These are phyloP conservation scores for Colletotrichum sp. DNA, from an alignment of 2,329 filamentous ascomycete genomes.

Conservation along the genomic window DNA sequence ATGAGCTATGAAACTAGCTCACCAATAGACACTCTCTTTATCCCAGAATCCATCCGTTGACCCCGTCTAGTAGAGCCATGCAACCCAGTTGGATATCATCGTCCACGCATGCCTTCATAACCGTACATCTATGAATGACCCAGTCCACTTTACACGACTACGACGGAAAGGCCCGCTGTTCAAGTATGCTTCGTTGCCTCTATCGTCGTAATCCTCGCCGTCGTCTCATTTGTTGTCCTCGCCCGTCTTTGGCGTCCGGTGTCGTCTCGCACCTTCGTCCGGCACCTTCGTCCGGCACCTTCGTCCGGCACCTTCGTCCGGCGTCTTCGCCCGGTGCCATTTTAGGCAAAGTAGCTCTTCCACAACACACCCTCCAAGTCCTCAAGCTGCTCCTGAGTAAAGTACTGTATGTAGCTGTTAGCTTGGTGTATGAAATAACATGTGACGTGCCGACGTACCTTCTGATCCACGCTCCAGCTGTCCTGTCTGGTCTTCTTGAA, in stretches of 20 bases:
- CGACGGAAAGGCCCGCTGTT: neutral
- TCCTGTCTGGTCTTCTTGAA: conserved; percentile 99
- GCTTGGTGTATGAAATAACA: conserved; percentile 29
- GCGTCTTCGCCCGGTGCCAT: no score
- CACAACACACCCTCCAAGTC: conserved; percentile 95
- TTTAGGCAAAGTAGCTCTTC: conserved; percentile 98
- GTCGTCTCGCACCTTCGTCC: no score
- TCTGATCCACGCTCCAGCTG: conserved; percentile 97
- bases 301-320: no score
- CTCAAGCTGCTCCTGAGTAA: conserved; percentile 90
- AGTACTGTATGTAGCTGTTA: conserved; percentile 60
- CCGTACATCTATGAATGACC: neutral
- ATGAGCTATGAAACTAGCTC: neutral
- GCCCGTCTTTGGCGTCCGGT: neutral
- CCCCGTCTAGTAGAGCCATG: conserved; percentile 1
- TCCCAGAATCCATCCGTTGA: neutral
- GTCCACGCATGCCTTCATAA: neutral
- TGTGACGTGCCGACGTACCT: conserved; percentile 65
- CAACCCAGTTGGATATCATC: conserved; percentile 10
- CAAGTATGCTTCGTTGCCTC: neutral
- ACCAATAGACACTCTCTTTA: neutral
- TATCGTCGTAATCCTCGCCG: neutral
- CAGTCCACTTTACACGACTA: neutral
- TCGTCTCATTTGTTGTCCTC: neutral
- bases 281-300: no score